A percentile compares a stretch with the other conserved stretches of the same genome.
These are phyloP conservation scores for Canariomyces notabilis DNA, from an alignment of 2,329 filamentous ascomycete species.

Conservation along the genomic window DNA sequence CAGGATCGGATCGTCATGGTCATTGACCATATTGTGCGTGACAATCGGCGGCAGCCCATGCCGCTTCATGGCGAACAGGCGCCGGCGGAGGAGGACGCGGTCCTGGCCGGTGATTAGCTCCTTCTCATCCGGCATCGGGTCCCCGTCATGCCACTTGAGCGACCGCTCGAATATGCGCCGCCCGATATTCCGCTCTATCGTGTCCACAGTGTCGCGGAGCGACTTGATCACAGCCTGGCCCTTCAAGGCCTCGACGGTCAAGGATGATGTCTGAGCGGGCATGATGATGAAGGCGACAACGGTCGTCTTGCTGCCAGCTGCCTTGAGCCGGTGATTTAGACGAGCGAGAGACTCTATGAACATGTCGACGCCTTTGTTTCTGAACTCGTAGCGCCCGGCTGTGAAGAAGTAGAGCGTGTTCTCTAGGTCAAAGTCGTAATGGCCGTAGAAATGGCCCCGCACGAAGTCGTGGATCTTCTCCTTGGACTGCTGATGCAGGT, in stretches of 20 bases:
- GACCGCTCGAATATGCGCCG: conserved; percentile 93
- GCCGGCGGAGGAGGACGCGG: conserved; percentile 82
- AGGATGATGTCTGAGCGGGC: conserved; percentile 90
- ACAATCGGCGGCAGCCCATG: conserved; percentile 87
- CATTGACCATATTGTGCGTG: conserved; percentile 98
- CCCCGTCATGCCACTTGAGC: conserved; percentile 91
- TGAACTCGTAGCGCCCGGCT: conserved; percentile 91
- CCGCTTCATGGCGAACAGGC: conserved; percentile 95
- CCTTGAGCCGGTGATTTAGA: conserved; percentile 88
- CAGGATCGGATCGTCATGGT: conserved; percentile 85
- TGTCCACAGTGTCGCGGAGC: conserved; percentile 82
- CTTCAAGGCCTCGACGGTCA: conserved; percentile 92
- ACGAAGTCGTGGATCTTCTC: conserved; percentile 99
- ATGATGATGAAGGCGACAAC: conserved; percentile 98
- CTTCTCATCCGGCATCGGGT: conserved; percentile 91
- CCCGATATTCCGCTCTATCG: conserved; percentile 88
- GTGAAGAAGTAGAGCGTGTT: conserved; percentile 99
- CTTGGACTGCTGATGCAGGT: conserved; percentile 92
- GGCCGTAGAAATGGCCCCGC: conserved; percentile 94
- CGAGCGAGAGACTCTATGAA: conserved; percentile 96
- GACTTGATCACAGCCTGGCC: conserved; percentile 98
- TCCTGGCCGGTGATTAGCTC: conserved; percentile 90
- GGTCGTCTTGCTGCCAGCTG: conserved; percentile 78
- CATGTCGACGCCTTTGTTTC: conserved; percentile 99
- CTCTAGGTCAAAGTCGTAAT: conserved; percentile 94